Evolutionary conservation across 2,329 filamentous ascomycete genomes (phyloP).

Genomic region (Neoscytalidium dimidiatum): DNA sequence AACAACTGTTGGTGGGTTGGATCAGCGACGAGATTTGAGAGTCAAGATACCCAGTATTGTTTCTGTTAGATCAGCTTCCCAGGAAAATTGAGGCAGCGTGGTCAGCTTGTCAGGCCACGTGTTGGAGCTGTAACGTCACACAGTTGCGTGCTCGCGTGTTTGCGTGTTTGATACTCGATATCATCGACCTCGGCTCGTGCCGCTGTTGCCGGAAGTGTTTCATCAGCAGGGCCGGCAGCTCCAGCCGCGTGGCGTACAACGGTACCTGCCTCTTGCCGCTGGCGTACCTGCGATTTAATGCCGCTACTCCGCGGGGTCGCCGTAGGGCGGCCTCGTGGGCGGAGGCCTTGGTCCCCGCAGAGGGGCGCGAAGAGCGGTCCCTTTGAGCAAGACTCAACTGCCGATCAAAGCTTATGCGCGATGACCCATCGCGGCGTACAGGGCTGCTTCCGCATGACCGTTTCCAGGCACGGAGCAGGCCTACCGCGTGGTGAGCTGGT

Average conservation of each 20-base stretch:
- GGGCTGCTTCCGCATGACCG: neutral
- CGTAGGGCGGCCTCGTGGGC: neutral
- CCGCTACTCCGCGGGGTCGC: neutral
- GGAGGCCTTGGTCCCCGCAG: too few relatives aligned
- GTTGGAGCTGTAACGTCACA: neutral
- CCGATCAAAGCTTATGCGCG: slow-evolving; percentile 11
- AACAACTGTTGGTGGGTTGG: neutral
- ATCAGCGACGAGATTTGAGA: slow-evolving; percentile 1
- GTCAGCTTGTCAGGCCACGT: neutral
- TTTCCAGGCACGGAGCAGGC: slow-evolving; percentile 8
- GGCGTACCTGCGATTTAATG: neutral
- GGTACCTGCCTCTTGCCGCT: neutral
- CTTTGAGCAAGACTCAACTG: neutral
- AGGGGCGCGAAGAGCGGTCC: neutral
- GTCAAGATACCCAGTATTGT: slow-evolving; percentile 12
- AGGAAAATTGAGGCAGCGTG: neutral
- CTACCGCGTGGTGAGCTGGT: neutral
- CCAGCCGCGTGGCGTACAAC: neutral
- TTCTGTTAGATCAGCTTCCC: neutral
- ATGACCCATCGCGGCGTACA: neutral
- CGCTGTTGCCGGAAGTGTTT: neutral
- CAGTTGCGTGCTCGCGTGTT: neutral
- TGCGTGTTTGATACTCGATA: neutral
- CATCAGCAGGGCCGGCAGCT: neutral
- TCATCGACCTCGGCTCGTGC: neutral